Conservation (phyloP, 2,329 filamentous ascomycete genomes). For the Penicillium freii region DNA sequence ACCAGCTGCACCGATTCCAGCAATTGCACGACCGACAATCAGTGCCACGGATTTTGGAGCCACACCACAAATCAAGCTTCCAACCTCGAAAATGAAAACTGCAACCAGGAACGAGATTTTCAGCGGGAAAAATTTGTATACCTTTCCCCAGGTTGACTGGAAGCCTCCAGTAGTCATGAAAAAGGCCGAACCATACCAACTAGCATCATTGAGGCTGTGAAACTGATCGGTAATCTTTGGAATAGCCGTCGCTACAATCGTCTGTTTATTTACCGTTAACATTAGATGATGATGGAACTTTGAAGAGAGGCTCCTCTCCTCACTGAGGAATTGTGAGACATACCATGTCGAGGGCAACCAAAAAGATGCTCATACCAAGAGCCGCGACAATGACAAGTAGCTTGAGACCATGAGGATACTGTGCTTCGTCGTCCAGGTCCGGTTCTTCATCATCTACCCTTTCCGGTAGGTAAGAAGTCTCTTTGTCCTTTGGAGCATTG, state of each 20-base stretch:
- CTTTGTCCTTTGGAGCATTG: not conserved
- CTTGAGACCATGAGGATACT: not conserved
- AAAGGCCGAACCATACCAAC: conserved; percentile 40
- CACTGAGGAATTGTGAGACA: not conserved
- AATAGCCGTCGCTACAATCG: conserved; percentile 13
- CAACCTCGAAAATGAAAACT: conserved; percentile 46
- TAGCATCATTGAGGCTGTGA: conserved; percentile 29
- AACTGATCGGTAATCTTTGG: conserved; percentile 16
- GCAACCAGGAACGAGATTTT: conserved; percentile 37
- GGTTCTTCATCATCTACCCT: not conserved
- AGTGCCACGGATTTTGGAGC: conserved; percentile 35
- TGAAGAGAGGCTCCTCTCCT: not conserved
- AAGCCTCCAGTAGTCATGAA: conserved; percentile 36
- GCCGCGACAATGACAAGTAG: not conserved
- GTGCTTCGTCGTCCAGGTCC: not conserved
- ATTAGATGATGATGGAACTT: not conserved
- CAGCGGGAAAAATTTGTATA: conserved; percentile 32
- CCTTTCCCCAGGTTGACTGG: conserved; percentile 35
- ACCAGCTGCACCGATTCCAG: conserved; percentile 38
- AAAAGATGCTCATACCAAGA: not conserved
- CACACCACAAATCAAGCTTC: conserved; percentile 42
- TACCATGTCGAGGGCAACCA: not conserved
- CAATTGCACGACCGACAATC: conserved; percentile 42
- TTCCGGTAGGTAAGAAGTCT: not conserved
- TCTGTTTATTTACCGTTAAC: not conserved